Evolutionary conservation across 148 eudicot species (phyloP).

Genomic region (Hydrangea macrophylla): DNA sequence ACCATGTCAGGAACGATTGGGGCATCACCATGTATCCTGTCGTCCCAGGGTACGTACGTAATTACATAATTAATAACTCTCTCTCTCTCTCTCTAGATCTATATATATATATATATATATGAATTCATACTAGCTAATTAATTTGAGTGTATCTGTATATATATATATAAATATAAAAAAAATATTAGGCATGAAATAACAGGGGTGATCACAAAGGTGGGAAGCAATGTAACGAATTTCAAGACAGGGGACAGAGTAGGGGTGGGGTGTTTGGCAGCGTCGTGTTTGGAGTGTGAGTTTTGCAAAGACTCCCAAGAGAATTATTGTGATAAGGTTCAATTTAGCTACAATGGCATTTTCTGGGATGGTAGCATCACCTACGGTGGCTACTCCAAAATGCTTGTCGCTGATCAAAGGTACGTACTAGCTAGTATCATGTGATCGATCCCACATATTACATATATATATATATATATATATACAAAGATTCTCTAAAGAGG

Average conservation of each 20-base stretch:
- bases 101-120: not conserved
- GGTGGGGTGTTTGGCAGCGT: constrained; percentile 78
- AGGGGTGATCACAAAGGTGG: constrained; percentile 75
- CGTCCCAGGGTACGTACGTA: constrained; percentile 78
- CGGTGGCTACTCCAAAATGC: constrained; percentile 88
- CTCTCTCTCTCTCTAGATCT: not conserved
- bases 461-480: too few relatives aligned
- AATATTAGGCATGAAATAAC: constrained; percentile 74
- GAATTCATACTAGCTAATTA: not conserved
- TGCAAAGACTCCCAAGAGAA: constrained; percentile 69
- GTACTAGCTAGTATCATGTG: not conserved
- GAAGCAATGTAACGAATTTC: constrained; percentile 64
- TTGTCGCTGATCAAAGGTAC: constrained; percentile 89
- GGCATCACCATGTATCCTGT: constrained; percentile 90
- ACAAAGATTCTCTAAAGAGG: too few relatives aligned
- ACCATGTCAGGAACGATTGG: constrained; percentile 72
- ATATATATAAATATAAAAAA: not conserved
- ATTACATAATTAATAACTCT: not conserved
- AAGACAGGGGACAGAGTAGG: constrained; percentile 80
- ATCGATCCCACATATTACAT: too few relatives aligned
- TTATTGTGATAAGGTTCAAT: constrained; percentile 73
- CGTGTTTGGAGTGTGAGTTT: constrained; percentile 81
- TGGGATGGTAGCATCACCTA: constrained; percentile 96
- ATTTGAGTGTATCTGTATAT: not conserved
- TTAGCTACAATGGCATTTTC: constrained; percentile 77